Conservation (phyloP, 2,329 filamentous ascomycete genomes). For the Chalaropsis thielavioides region DNA sequence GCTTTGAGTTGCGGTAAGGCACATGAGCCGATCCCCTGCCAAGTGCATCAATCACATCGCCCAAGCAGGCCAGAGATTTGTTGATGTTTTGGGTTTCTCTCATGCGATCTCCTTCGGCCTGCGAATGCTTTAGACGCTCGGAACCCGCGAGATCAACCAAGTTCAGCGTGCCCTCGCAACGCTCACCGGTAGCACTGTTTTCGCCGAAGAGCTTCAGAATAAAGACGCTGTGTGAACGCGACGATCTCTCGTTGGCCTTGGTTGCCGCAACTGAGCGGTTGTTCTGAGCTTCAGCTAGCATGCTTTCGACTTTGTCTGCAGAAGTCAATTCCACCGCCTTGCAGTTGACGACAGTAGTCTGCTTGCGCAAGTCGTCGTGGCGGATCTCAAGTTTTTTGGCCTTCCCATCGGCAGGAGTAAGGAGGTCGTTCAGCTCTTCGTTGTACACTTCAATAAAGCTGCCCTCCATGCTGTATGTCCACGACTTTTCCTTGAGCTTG, state of each 20-base stretch:
- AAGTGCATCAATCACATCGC: conserved; percentile 89
- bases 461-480: conserved; percentile 87
- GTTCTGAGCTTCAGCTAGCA: conserved; percentile 64
- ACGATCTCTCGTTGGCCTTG: conserved; percentile 92
- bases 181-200: conserved; percentile 65
- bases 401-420: conserved; percentile 44
- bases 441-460: conserved; percentile 98
- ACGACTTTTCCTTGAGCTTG: conserved; percentile 75
- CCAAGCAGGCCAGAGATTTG: conserved; percentile 77
- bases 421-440: conserved; percentile 83
- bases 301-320: conserved; percentile 61
- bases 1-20: conserved; percentile 90
- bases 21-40: conserved; percentile 72
- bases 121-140: conserved; percentile 75
- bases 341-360: conserved; percentile 69
- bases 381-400: conserved; percentile 76
- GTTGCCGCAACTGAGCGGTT: conserved; percentile 91
- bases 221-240: conserved; percentile 89
- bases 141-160: conserved; percentile 90
- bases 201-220: conserved; percentile 64
- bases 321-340: conserved; percentile 65
- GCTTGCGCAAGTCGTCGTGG: conserved; percentile 68
- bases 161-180: conserved; percentile 85
- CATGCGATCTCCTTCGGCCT: conserved; percentile 71
- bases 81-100: conserved; percentile 97